Evolutionary conservation across 306 rosid species (phyloP), one percentile per base, ranked within the genome.

Genomic region (Ormosia emarginata): DNA sequence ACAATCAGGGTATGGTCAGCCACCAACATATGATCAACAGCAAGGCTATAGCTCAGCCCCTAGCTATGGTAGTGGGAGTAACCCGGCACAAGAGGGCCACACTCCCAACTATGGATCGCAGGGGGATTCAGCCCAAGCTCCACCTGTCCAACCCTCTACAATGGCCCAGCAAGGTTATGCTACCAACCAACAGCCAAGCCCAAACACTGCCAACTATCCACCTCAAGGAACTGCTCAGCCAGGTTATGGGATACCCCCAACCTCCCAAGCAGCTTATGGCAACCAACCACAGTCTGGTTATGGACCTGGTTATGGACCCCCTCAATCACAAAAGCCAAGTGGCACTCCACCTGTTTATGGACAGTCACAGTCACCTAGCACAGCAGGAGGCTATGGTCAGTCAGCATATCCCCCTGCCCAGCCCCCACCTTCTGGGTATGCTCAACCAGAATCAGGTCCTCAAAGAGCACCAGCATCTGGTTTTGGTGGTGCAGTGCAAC

Each of bases 1-100:
- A 74, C 98, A 95, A 59, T 85, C 98, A 46, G 95, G 98, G 65
- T 95, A 95, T 74, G 94, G 92, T 8, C 98, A 94, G 82, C 95
- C 88, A 36, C 87, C 90, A 0, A 13, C 96, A 2, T 95, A 93
- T 74, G 98, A 95, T 79, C 98, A 95, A 71, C 98, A 91, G 67
- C 96, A 95, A 75, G 90, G 98, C 17, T 92, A 93, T 87, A 65
- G 86, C 43, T 71, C 96, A 67, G 92, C 90, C 55, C 64, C 96
- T 8, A 67, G 83, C 83, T 92, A 89, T 78, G 89, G 93, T 52
- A 84, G 79, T 79, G 97, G 77, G 74, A 82, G 85, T 76, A 94
- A 88, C 74, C 82, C 92, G 2, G 32, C 90, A 34, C 97, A 86
- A 87, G 98, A 92, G 67, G 93, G 91, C 57, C 90, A 86, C 39